Base-by-base conservation (phyloP, 306 rosid species). In the Lithocarpus polystachyus region DNA sequence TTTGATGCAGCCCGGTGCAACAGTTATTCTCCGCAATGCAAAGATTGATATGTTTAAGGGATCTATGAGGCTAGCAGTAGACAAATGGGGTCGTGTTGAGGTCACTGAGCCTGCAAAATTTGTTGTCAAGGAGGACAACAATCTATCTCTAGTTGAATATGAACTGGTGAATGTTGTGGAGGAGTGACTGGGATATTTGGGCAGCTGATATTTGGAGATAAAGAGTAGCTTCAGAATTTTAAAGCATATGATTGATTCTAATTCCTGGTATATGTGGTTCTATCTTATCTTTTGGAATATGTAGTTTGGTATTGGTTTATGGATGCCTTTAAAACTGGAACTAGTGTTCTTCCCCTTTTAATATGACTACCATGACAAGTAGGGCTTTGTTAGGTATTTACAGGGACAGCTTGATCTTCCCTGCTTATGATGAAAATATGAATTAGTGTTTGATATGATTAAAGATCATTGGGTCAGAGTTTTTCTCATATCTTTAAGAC, bases 21-120 rank as follows among this genome's bases (percentile, higher is more conserved):
- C 91, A n/a, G 72, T 88, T n/a, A 88, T 84, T 80, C 81, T 90
- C 60, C 89, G 90, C 28, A 90, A 90, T 64, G 94, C 90, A 19
- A 90, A 81, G 86, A 88, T 86, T 26, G 89, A 90, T 79, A 90
- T 90, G 94, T 90, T 90, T 68, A 90, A 90, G 85, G 90, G 94
- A 24, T 90, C 91, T 6, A 90, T 90, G 94, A 90, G 94, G 86
- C 85, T 90, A 59, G 89, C 90, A 26, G 90, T 90, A 29, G 94
- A 88, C 80, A 90, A 90, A 79, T 90, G 91, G 94, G 94, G 91
- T 48, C 90, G 94, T 20, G 64, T 86, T 53, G 90, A 90, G 80
- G 84, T 84, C 20, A 69, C 92, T 3, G 92, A 90, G 31, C 92
- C 90, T 8, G 89, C 87, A 22, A 11, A 81, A 14, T 90, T 88